Evolutionary conservation across 192 early-diverging fungal species (phyloP), one percentile per base, ranked within the genome.

Genomic region (Entomortierella lignicola): DNA sequence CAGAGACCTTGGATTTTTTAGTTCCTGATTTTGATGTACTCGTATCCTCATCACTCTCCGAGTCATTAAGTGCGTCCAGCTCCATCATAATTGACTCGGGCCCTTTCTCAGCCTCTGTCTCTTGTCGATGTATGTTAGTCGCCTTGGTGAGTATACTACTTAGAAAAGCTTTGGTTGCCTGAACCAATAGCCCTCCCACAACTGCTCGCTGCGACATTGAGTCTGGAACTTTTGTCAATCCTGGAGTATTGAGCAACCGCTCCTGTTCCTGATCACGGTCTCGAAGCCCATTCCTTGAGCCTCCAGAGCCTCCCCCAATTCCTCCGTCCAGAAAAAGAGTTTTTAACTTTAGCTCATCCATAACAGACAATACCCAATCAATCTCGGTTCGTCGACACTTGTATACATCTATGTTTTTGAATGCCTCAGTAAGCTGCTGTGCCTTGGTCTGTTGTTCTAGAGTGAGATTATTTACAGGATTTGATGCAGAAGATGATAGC

Each of bases 91-190:
- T 74, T 43, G 66, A 59, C 20, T 60, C 60, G 6, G 75, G 57
- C 27, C 61, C 68, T 31, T 74, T 69, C 29, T 86, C 81, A 12
- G 60, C 71, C 37, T 64, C 55, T 1, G 43, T 26, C 66, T 86
- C 85, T 0, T 44, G 27, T 15, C 72, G 71, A 44, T 86, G 86
- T 21, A 87, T 72, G 17, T 71, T 60, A 17, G 83, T 29, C 10
- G 82, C 70, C 59, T 77, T 72, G 17, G 61, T 69, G 12, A 89
- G 29, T n/a, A 89, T 50, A 20, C 80, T 68, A 32, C 63, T 73
- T 32, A 89, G 50, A 55, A 89, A 87, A 2, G 77, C 63, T 42
- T 83, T 84, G n/a, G 86, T 87, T 0, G 81, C 71, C 71, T 89
- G 79, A 13, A 81, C 58, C 50, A 89, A 58, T 4, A 89, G 53